phyloP scores from a whole-genome alignment of 2,329 filamentous ascomycete genomes.

The Claviceps fusiformis region DNA sequence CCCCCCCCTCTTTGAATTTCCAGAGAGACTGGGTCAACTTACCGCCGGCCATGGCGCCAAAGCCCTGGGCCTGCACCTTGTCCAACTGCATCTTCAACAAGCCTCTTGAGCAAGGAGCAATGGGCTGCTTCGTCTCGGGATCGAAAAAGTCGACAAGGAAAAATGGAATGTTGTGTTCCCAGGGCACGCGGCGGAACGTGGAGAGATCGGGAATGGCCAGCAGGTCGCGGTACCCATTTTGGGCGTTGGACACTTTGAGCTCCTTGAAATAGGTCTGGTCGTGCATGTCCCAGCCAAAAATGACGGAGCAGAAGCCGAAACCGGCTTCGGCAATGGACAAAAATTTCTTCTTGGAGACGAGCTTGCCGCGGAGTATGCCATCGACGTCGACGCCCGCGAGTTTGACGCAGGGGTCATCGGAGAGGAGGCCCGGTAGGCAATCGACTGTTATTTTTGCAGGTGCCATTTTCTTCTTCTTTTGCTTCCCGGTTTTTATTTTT shows the following conservation, averaged over 20 bases:
- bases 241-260: constrained; percentile 74
- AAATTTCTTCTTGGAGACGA: constrained; percentile 89
- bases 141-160: constrained; percentile 76
- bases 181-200: constrained; percentile 73
- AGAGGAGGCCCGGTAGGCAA: constrained; percentile 51
- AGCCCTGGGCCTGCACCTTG: constrained; percentile 55
- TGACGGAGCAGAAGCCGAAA: constrained; percentile 87
- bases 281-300: constrained; percentile 97
- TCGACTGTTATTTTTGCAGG: constrained; percentile 38
- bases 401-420: constrained; percentile 67
- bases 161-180: constrained; percentile 78
- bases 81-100: constrained; percentile 54
- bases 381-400: constrained; percentile 80
- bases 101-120: constrained; percentile 69
- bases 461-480: neutral
- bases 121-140: constrained; percentile 56
- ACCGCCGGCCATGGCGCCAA: constrained; percentile 84
- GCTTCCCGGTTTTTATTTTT: too few relatives aligned
- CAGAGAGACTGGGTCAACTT: constrained; percentile 17
- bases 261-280: constrained; percentile 80
- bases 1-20: too few relatives aligned
- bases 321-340: constrained; percentile 66
- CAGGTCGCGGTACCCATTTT: constrained; percentile 80
- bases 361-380: constrained; percentile 74
- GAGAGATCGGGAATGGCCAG: constrained; percentile 68